phyloP scores from a whole-genome alignment of 2,329 filamentous ascomycete genomes.

The Talaromyces sp. region DNA sequence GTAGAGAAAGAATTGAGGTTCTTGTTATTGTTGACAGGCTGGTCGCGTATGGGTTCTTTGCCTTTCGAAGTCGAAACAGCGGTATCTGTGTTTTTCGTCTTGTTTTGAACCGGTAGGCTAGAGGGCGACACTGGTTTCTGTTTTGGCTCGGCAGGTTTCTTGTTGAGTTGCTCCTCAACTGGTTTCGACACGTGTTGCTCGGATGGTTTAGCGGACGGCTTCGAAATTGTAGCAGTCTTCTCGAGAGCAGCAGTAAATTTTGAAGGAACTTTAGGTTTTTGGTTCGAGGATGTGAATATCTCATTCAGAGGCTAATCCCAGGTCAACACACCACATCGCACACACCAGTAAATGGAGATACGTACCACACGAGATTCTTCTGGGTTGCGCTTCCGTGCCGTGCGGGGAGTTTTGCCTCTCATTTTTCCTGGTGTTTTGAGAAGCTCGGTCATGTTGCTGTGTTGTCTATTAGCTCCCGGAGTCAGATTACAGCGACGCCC shows the following conservation, averaged over 20 bases:
- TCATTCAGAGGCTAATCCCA: slow-evolving; percentile 42
- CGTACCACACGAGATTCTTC: slow-evolving; percentile 42
- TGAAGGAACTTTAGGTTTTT: slow-evolving; percentile 24
- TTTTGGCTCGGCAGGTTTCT: not conserved
- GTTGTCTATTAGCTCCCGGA: slow-evolving; percentile 23
- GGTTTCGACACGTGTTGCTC: not conserved
- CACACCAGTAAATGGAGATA: not conserved
- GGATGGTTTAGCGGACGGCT: not conserved
- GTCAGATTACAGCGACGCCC: slow-evolving; percentile 11
- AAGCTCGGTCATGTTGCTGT: slow-evolving; percentile 84
- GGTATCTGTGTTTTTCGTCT: not conserved
- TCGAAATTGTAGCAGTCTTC: slow-evolving; percentile 22
- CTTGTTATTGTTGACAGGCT: slow-evolving; percentile 16
- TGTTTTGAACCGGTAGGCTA: not conserved
- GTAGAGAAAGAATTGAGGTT: slow-evolving; percentile 35
- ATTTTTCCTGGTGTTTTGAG: slow-evolving; percentile 65
- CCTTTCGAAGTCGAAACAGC: slow-evolving; percentile 2
- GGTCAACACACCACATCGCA: slow-evolving; percentile 12
- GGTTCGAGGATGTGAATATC: slow-evolving; percentile 41
- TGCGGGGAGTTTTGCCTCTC: slow-evolving; percentile 45
- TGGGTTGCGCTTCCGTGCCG: slow-evolving; percentile 38
- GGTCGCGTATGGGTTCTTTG: slow-evolving; percentile 8
- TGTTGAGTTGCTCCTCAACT: not conserved
- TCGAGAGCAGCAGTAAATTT: slow-evolving; percentile 30
- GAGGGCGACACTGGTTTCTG: not conserved